A percentile compares a stretch with the other conserved stretches of the same genome.
Evolutionary conservation across 2,329 filamentous ascomycete species (phyloP).

Genomic region (Colletotrichum chrysophilum): DNA sequence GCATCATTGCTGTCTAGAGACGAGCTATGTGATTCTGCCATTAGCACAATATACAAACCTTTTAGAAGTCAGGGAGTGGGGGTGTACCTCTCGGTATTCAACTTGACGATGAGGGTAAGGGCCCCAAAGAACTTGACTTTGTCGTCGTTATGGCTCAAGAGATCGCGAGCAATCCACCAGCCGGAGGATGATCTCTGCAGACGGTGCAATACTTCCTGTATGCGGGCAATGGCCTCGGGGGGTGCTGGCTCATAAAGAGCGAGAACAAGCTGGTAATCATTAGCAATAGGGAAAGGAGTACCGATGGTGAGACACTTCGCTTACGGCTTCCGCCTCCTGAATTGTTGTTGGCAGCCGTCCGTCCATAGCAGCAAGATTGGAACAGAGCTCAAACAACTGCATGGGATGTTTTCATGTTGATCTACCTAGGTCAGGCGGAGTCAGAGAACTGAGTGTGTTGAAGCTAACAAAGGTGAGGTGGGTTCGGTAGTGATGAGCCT

Average conservation of each 20-base stretch:
- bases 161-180: conserved; percentile 82
- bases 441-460: background rate
- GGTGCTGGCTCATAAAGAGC: conserved; percentile 59
- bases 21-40: conserved; percentile 33
- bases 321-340: conserved; percentile 18
- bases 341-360: conserved; percentile 6
- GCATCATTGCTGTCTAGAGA: conserved; percentile 63
- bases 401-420: background rate
- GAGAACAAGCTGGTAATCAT: conserved; percentile 46
- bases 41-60: background rate
- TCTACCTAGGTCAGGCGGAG: background rate
- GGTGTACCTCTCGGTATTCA: conserved; percentile 82
- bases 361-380: conserved; percentile 4
- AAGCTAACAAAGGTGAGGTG: background rate
- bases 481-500: background rate
- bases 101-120: conserved; percentile 90
- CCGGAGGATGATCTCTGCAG: conserved; percentile 82
- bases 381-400: background rate
- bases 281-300: background rate
- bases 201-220: conserved; percentile 77
- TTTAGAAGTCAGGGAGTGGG: background rate
- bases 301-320: background rate
- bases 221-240: conserved; percentile 51
- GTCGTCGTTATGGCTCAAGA: conserved; percentile 72
- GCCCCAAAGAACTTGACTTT: conserved; percentile 92